Conservation (phyloP, 441 rosid genomes). For the Gossypium schwendimanii region DNA sequence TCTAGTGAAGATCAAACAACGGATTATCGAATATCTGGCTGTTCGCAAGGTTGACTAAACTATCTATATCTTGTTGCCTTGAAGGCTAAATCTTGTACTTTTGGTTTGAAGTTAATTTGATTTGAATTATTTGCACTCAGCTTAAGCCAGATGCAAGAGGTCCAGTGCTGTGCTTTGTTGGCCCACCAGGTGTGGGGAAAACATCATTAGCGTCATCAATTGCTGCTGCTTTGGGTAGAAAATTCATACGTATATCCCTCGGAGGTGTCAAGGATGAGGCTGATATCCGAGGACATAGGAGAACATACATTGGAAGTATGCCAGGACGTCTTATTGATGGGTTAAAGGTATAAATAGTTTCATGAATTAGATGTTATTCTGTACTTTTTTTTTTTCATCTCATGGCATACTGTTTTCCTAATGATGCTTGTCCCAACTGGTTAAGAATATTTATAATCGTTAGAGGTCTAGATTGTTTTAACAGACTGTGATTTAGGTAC, state of each 20-base stretch:
- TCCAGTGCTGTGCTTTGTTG: conserved; percentile 94
- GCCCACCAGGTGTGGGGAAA: conserved; percentile 99
- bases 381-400: background rate
- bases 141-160: conserved; percentile 99
- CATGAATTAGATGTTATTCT: background rate
- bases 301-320: conserved; percentile 99
- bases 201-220: conserved; percentile 96
- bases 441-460: background rate
- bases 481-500: background rate
- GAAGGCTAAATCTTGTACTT: conserved; percentile 13
- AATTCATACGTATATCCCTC: conserved; percentile 86
- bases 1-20: conserved; percentile 83
- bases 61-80: conserved; percentile 17
- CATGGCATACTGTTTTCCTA: background rate
- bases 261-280: conserved; percentile 99
- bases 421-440: background rate
- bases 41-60: conserved; percentile 74
- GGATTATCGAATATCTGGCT: conserved; percentile 95
- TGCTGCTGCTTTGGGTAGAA: conserved; percentile 89
- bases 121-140: conserved; percentile 43
- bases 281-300: conserved; percentile 97
- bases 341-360: conserved; percentile 51
- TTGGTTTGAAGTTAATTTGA: conserved; percentile 18
- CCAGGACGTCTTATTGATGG: conserved; percentile 99
- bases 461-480: background rate